Base-by-base conservation (phyloP, 192 early-diverging fungal species). In the Lobulomyces angularis region DNA sequence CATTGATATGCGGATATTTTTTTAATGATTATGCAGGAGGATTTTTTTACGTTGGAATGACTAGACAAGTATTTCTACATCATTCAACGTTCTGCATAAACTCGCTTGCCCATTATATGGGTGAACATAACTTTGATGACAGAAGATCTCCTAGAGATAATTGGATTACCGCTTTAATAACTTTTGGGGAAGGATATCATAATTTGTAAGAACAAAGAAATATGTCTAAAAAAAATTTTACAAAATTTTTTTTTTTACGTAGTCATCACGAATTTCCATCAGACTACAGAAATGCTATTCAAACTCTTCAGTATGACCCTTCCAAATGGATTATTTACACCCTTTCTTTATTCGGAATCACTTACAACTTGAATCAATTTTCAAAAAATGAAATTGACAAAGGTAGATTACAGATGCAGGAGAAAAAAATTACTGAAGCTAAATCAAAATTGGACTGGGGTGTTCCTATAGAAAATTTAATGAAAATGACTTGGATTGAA, bases 81-180 rank as follows among this genome's bases (percentile, higher is more conserved):
- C 71, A 74, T 43, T 47, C 62, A 19, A 70, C 67, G 9, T 74
- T 68, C 53, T 67, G 59, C 56, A 58, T 74, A 49, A 74, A 74
- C 64, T 67, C 8, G n/a, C n/a, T 73, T n/a, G 70, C 70, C 21
- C 71, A 74, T 59, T 51, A 33, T 28, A 44, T 47, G 25, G 62
- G 62, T 9, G 62, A 65, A 9, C 62, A 63, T 44, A 37, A 53
- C 21, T 70, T 59, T 45, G 46, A 55, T 27, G 59, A 55, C 14
- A 64, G 65, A 28, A 27, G 26, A 31, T 55, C 64, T 11, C 58
- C 65, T 12, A 38, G 58, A 14, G 67, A 64, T 28, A 52, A 74
- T 48, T 41, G 58, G 30, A 21, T 69, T 45, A 51, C 62, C 9
- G 67, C 67, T 5, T 38, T 74, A 9, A 24, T 68, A 25, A 70